A percentile compares a stretch with the other conserved stretches of the same genome.
These are phyloP conservation scores for Neurospora crassa DNA, from an alignment of 2,329 filamentous ascomycete genomes.

Conservation along the genomic window DNA sequence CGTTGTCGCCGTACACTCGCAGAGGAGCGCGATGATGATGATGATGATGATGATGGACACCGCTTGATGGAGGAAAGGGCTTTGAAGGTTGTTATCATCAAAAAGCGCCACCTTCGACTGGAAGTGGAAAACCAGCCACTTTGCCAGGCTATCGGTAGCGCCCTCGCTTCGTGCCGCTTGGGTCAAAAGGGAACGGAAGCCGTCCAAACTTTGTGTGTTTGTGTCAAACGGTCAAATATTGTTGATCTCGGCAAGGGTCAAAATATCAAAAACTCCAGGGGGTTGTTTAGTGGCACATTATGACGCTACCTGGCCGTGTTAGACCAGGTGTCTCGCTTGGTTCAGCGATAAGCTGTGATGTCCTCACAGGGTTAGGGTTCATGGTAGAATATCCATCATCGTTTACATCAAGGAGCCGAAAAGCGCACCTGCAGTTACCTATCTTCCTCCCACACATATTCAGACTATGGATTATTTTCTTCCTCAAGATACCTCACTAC, in stretches of 20 bases:
- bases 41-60: not conserved
- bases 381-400: fast-evolving
- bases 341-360: not conserved
- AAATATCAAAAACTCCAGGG: not conserved
- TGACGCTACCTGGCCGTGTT: not conserved
- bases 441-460: not conserved
- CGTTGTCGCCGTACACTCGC: not conserved
- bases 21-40: not conserved
- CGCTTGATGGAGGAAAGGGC: not conserved
- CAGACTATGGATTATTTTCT: not conserved
- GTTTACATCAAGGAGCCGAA: too few species aligned
- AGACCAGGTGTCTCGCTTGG: not conserved
- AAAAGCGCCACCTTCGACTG: not conserved
- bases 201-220: not conserved
- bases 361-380: not conserved
- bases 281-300: not conserved
- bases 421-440: not conserved
- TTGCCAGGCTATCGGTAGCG: not conserved
- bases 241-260: not conserved
- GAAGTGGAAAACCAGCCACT: not conserved
- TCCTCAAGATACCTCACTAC: not conserved
- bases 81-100: not conserved
- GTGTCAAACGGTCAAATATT: not conserved
- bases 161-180: not conserved
- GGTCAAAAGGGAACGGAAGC: not conserved